These are phyloP conservation scores for Trichoderma hamatum DNA, from an alignment of 2,329 filamentous ascomycete genomes.

Conservation along the genomic window DNA sequence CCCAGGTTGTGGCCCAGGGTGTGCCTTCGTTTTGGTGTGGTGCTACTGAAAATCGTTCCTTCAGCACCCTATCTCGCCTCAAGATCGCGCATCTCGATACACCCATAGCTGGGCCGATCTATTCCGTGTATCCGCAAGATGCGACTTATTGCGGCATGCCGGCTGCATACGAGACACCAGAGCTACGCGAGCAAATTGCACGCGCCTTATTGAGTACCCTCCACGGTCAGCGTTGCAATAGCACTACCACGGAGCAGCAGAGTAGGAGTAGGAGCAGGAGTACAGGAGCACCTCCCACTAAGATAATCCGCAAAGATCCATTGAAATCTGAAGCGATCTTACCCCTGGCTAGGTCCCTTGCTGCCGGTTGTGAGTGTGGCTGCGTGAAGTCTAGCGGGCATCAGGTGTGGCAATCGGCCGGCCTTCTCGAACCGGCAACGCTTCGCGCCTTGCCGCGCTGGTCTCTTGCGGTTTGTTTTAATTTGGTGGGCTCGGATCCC, in stretches of 20 bases:
- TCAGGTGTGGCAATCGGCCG: background rate
- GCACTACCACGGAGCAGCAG: background rate
- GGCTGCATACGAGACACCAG: constrained; percentile 9
- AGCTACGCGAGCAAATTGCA: background rate
- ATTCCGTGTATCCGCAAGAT: background rate
- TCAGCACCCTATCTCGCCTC: constrained; percentile 20
- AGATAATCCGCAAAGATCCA: constrained; percentile 13
- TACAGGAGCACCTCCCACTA: background rate
- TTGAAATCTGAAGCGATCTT: constrained; percentile 12
- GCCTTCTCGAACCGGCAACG: constrained; percentile 21
- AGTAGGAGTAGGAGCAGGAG: background rate
- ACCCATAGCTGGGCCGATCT: constrained; percentile 20
- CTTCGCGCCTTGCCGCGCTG: constrained; percentile 11
- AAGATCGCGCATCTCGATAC: constrained; percentile 23
- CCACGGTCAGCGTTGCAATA: constrained; percentile 8
- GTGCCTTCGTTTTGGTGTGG: constrained; percentile 2
- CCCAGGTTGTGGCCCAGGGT: background rate
- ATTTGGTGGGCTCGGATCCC: constrained; percentile 12
- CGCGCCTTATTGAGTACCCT: background rate
- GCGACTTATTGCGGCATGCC: background rate
- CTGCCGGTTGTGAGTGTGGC: constrained; percentile 19
- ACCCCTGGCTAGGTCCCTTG: constrained; percentile 14
- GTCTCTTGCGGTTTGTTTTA: background rate
- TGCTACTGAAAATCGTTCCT: constrained; percentile 9
- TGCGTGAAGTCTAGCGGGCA: constrained; percentile 24